Base-by-base conservation (phyloP, 2,329 filamentous ascomycete species). In the Monilinia polystroma region DNA sequence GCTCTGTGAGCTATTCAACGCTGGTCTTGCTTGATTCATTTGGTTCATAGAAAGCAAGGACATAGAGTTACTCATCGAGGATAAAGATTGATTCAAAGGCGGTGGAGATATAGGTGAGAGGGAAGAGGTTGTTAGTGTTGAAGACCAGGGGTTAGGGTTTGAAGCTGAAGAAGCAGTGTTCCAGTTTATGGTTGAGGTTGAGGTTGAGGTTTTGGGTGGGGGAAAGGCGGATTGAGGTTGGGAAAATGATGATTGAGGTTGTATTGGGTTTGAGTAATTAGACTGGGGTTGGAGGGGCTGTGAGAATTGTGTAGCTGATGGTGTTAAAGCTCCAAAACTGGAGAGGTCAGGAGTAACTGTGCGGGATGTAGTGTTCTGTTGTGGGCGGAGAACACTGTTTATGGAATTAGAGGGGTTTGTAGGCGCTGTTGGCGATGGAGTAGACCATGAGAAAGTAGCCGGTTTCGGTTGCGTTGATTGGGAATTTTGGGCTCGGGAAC, bases 401-500 rank as follows among this genome's bases (percentile, higher is more conserved):
- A 64, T 63, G 55, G 68, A 55, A 59, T 65, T 49, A 4, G 62
- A 26, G 29, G 54, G 52, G 1, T 67, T 66, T 20, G 76, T 67
- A 20, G 75, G 71, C 8, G 76, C 76, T 20, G 79, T 78, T 6
- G 83, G 78, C 12, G 79, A 80, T 14, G 85, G 84, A 3, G 85
- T 87, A 2, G 87, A 89, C 87, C 87, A 90, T 10, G 87, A 83
- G 75, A 90, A 90, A 3, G 81, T 76, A n/a, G 81, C 74, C 3
- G 81, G 75, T 3, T 80, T 78, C 57, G 77, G 77, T 16, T 78
- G 72, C 16, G 77, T 72, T 23, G 74, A 77, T 20, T 73, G 74
- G 3, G 78, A 72, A 4, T 80, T 78, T 32, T 78, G 76, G 3
- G 78, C 68, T 5, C 74, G 70, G 1, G 77, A 70, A 4, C 77